Percentiles rank a stretch among this genome's conserved stretches.
Evolutionary conservation across 2,329 filamentous ascomycete genomes (phyloP).

Genomic region (Fusarium protoensiforme): DNA sequence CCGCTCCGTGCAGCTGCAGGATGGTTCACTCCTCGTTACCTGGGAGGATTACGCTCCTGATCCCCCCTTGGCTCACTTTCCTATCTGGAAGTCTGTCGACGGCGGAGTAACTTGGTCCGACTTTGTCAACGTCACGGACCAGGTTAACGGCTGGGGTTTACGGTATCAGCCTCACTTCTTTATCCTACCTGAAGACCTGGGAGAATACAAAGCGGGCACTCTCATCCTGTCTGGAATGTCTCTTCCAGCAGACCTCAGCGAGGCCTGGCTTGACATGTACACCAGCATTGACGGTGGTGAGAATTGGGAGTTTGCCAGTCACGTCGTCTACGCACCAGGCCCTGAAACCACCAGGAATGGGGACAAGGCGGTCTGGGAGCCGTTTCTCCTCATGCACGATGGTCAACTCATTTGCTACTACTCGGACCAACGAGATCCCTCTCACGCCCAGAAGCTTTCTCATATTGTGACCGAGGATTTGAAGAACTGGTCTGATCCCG

Average conservation of each 20-base stretch:
- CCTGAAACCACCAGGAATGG: background rate
- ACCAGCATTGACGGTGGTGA: background rate
- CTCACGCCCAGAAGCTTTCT: background rate
- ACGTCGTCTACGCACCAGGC: background rate
- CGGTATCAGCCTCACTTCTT: background rate
- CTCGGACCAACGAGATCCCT: background rate
- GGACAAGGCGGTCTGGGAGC: background rate
- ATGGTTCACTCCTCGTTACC: background rate
- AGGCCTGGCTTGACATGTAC: background rate
- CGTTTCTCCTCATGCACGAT: background rate
- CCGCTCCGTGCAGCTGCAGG: background rate
- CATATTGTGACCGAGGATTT: background rate
- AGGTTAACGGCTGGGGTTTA: background rate
- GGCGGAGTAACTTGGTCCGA: background rate
- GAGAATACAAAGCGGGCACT: background rate
- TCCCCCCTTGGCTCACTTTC: background rate
- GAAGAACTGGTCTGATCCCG: background rate
- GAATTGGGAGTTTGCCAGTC: background rate
- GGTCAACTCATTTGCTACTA: background rate
- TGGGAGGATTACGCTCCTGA: background rate
- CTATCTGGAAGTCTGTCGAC: background rate
- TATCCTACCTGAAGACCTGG: background rate
- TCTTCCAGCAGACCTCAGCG: background rate
- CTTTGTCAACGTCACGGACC: background rate
- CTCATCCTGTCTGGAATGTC: background rate